Conservation (phyloP, 768 basidiomycete genomes). For the Tulasnella calospora region DNA sequence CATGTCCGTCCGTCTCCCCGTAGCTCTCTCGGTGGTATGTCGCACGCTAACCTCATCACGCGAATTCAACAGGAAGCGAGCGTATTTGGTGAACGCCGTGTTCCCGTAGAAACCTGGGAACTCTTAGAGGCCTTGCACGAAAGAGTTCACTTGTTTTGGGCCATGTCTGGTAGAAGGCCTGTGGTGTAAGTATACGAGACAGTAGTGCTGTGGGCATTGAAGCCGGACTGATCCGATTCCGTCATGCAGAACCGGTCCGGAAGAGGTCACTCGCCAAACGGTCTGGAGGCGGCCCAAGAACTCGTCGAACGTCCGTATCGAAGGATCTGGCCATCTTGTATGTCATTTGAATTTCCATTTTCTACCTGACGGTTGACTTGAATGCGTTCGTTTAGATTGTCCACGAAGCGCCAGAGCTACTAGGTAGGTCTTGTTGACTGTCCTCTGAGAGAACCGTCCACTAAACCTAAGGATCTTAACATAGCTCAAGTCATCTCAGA, state of each 20-base stretch:
- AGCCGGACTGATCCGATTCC: background rate
- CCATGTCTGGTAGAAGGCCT: slow-evolving; percentile 48
- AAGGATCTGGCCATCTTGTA: slow-evolving; percentile 36
- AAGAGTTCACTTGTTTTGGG: slow-evolving; percentile 50
- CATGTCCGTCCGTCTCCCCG: slow-evolving; percentile 36
- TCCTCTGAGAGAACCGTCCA: background rate
- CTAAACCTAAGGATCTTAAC: background rate
- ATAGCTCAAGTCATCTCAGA: background rate
- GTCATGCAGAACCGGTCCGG: slow-evolving; percentile 23
- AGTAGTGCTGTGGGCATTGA: background rate
- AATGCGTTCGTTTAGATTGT: background rate
- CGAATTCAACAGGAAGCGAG: slow-evolving; percentile 47
- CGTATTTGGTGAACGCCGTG: slow-evolving; percentile 49
- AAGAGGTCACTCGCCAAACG: slow-evolving; percentile 26
- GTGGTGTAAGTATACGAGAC: slow-evolving; percentile 36
- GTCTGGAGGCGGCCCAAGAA: slow-evolving; percentile 40
- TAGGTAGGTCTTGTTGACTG: background rate
- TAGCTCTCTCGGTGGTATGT: background rate
- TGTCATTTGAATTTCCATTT: background rate
- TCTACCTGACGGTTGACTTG: background rate
- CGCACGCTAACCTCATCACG: background rate
- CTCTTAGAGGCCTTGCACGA: slow-evolving; percentile 43
- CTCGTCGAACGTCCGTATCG: slow-evolving; percentile 36
- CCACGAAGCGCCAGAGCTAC: background rate
- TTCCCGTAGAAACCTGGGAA: slow-evolving; percentile 41